phyloP scores from a whole-genome alignment of 169 alveolate genomes.

The Cryptosporidium viatorum region DNA sequence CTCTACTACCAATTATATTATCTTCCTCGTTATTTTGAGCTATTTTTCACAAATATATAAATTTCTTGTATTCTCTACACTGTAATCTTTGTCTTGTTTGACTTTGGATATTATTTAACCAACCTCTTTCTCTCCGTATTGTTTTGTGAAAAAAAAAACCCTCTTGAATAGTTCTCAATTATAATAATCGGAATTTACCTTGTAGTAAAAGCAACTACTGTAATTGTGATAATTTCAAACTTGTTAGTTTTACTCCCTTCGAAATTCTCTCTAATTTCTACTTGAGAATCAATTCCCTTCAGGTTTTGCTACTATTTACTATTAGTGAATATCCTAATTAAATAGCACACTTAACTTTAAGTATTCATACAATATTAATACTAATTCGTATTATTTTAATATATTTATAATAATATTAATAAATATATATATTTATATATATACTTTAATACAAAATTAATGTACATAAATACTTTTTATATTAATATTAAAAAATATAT shows the following conservation, averaged over 20 bases:
- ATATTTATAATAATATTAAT: too few relatives aligned
- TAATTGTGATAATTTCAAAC: neutral
- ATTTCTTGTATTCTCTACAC: conserved; percentile 19
- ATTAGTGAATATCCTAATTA: too few relatives aligned
- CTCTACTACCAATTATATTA: conserved; percentile 32
- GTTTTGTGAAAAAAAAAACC: too few relatives aligned
- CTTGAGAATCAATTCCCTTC: neutral
- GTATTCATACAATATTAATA: neutral
- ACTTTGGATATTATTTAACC: neutral
- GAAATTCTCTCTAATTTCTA: neutral
- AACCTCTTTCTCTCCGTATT: neutral
- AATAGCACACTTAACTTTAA: neutral
- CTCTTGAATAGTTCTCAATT: neutral
- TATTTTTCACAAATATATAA: conserved; percentile 18
- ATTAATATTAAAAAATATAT: neutral
- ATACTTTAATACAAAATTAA: neutral
- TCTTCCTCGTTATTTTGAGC: conserved; percentile 14
- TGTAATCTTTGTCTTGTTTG: neutral
- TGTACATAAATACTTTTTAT: neutral
- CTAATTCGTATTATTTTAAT: too few relatives aligned
- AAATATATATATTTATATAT: neutral
- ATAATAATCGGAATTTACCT: neutral
- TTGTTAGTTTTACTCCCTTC: neutral
- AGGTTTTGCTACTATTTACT: too few relatives aligned
- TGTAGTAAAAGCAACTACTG: neutral